Evolutionary conservation across 2,329 filamentous ascomycete species (phyloP), one percentile per base, ranked within the genome.

Genomic region (Didymella segeticola): DNA sequence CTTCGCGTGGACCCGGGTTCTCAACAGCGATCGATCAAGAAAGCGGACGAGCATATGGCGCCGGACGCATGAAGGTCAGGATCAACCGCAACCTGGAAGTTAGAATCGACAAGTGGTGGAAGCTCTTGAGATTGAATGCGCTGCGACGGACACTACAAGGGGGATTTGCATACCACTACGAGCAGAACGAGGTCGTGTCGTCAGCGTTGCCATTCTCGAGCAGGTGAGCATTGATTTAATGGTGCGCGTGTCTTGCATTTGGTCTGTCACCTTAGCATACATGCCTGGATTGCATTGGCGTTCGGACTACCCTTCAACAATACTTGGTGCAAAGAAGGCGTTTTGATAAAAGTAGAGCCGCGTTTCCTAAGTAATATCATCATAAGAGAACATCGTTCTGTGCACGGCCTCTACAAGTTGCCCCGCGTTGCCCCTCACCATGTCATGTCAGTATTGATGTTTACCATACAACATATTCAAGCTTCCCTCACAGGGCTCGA

Each of bases 31-130:
- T 88, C 45, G 81, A 88, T 57, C 76, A 83, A 39, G 82, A 88
- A 29, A 83, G 81, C 1, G 84, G 85, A 22, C 78, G 78, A 20
- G 79, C 81, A 42, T 86, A 86, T 57, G 87, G 87, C 5, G 69
- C 62, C 10, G 86, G 82, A 53, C 80, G 86, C 52, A 78, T 89
- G 75, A 69, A 69, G 10, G 79, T 90, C 31, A 81, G 82, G 50
- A 83, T 90, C 49, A 79, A 82, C 47, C 78, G 79, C 19, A 81
- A 80, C 39, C 83, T 85, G 2, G 80, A 82, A 47, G 83, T 90
- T 78, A 81, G 78, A 43, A 85, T 90, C 43, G 86, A 90, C 71
- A 82, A 83, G 60, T 91, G 88, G 88, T 90, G 88, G 88, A 90
- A 90, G 72, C 77, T 89, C 63, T 79, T 85, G 61, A 79, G 87